Percentiles rank a stretch among this genome's conserved stretches.
phyloP scores from a whole-genome alignment of 1,284 basidiomycete species.

The Ustanciosporium gigantosporum region DNA sequence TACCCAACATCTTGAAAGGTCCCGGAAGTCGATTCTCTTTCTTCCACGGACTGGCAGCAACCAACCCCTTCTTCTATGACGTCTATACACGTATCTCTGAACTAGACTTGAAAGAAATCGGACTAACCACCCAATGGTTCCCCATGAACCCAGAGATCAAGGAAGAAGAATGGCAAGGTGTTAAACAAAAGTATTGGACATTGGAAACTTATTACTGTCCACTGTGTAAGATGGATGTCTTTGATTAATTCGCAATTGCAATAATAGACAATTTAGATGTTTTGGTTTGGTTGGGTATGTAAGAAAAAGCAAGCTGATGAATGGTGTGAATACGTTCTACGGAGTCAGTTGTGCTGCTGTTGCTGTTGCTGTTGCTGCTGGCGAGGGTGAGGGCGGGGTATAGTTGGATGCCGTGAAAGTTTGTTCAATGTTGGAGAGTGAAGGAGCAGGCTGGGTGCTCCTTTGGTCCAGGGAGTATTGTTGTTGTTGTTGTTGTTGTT shows the following conservation, averaged over 20 bases:
- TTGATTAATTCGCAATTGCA: conserved; percentile 1
- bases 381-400: too few relatives aligned
- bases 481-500: too few relatives aligned
- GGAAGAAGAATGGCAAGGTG: conserved; percentile 54
- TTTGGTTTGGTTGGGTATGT: too few relatives aligned
- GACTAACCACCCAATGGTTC: conserved; percentile 73
- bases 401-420: too few relatives aligned
- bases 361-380: too few relatives aligned
- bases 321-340: too few relatives aligned
- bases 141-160: conserved; percentile 65
- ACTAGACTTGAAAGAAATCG: conserved; percentile 80
- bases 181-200: conserved; percentile 54
- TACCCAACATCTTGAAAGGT: conserved; percentile 80
- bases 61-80: conserved; percentile 78
- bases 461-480: too few relatives aligned
- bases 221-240: conserved; percentile 19
- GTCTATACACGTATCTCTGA: conserved; percentile 86
- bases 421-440: too few relatives aligned
- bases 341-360: too few relatives aligned
- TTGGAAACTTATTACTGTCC: conserved; percentile 43
- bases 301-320: too few relatives aligned
- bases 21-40: conserved; percentile 77
- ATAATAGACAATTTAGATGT: too few relatives aligned
- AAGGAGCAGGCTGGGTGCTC: too few relatives aligned
- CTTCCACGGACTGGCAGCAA: conserved; percentile 95